Percentiles rank a stretch among this genome's conserved stretches.
These are phyloP conservation scores for Boletus speciosus DNA, from an alignment of 768 basidiomycete species.

Conservation along the genomic window DNA sequence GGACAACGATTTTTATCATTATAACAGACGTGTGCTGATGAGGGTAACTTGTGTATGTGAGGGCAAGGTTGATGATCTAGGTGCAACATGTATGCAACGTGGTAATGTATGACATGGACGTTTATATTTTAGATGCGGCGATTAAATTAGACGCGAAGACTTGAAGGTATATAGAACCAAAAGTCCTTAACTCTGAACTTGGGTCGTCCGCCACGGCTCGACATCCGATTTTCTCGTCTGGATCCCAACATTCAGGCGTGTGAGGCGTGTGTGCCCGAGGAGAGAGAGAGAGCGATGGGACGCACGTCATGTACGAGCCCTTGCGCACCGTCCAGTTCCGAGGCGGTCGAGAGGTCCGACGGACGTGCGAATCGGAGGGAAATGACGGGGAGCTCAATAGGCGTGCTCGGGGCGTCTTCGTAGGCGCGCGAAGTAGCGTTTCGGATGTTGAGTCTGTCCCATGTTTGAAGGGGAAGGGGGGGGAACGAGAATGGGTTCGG, in stretches of 20 bases:
- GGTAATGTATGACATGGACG: neutral
- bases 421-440: slow-evolving; percentile 17
- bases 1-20: slow-evolving; percentile 11
- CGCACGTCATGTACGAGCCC: neutral
- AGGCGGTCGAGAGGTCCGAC: slow-evolving; percentile 4
- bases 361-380: slow-evolving; percentile 26
- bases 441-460: slow-evolving; percentile 23
- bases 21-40: neutral
- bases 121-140: too few species aligned
- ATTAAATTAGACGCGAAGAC: neutral
- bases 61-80: neutral
- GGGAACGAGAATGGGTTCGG: too few species aligned
- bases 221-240: slow-evolving; percentile 9
- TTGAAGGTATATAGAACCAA: neutral
- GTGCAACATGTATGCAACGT: too few species aligned
- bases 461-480: too few species aligned
- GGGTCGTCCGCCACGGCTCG: slow-evolving; percentile 18
- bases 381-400: slow-evolving; percentile 12
- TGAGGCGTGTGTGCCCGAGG: too few species aligned
- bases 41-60: neutral
- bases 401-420: neutral
- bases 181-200: neutral
- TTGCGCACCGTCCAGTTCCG: neutral
- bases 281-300: neutral
- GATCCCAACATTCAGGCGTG: neutral